Evolutionary conservation across 2,329 filamentous ascomycete genomes (phyloP).

Genomic region (Trichoderma koningii): DNA sequence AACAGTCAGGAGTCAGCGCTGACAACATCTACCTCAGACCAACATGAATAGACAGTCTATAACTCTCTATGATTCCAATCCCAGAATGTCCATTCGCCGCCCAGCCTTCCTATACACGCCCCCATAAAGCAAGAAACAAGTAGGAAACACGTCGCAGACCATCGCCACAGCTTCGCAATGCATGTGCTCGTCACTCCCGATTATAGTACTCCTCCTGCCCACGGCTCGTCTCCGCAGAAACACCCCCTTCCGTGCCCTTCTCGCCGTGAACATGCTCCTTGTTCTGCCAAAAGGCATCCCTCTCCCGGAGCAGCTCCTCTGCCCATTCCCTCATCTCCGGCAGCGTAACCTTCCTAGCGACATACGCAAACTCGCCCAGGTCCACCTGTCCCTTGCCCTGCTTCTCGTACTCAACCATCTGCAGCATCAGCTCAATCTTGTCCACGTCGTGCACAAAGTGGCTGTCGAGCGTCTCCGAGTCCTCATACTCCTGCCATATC

Average conservation of each 20-base stretch:
- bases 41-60: too few relatives aligned
- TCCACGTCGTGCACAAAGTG: slow-evolving; percentile 95
- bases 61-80: too few relatives aligned
- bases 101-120: background rate
- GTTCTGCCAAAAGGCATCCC: slow-evolving; percentile 69
- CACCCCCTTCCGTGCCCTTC: slow-evolving; percentile 43
- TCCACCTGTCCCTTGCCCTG: slow-evolving; percentile 66
- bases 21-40: too few relatives aligned
- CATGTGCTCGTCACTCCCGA: slow-evolving; percentile 29
- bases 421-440: slow-evolving; percentile 91
- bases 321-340: slow-evolving; percentile 82
- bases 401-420: slow-evolving; percentile 97
- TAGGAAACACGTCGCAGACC: background rate
- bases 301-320: slow-evolving; percentile 72
- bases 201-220: slow-evolving; percentile 56
- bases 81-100: too few relatives aligned
- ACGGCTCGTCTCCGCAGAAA: slow-evolving; percentile 41
- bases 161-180: background rate
- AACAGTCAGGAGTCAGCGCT: too few relatives aligned
- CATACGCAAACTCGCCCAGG: slow-evolving; percentile 83
- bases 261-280: slow-evolving; percentile 52
- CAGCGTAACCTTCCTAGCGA: slow-evolving; percentile 70
- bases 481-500: slow-evolving; percentile 96
- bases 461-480: slow-evolving; percentile 78
- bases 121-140: background rate